Conservation (phyloP, 805 yeast species). For the Candida pseudoglaebosa region DNA sequence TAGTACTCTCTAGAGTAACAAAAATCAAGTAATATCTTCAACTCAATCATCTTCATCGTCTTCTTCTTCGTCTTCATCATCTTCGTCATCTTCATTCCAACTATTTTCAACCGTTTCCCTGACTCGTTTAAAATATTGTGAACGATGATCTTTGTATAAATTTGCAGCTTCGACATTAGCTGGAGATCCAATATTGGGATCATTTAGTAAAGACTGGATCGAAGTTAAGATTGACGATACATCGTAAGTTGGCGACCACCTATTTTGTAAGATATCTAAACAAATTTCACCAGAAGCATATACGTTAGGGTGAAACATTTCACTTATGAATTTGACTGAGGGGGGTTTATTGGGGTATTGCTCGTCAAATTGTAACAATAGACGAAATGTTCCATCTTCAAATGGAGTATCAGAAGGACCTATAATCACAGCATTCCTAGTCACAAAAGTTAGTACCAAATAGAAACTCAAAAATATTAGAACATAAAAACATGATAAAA, state of each 20-base stretch:
- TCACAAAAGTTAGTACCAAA: background rate
- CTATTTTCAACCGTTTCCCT: conserved; percentile 92
- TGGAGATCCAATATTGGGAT: conserved; percentile 94
- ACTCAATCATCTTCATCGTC: conserved; percentile 24
- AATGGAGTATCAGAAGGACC: conserved; percentile 98
- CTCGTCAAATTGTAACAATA: conserved; percentile 86
- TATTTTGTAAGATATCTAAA: conserved; percentile 89
- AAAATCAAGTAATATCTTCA: background rate
- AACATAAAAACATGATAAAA: too few relatives aligned
- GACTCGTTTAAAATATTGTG: conserved; percentile 87
- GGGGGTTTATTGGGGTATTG: conserved; percentile 98
- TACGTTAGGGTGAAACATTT: conserved; percentile 98
- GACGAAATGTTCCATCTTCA: conserved; percentile 94
- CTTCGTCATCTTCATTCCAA: conserved; percentile 79
- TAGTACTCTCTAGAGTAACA: background rate
- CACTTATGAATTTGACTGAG: conserved; percentile 80
- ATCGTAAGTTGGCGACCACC: conserved; percentile 99
- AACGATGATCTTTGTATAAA: conserved; percentile 88
- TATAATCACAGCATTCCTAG: conserved; percentile 91
- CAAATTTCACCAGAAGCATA: conserved; percentile 95
- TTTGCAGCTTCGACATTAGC: conserved; percentile 98
- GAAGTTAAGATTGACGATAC: conserved; percentile 94
- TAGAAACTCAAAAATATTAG: background rate
- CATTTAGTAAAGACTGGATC: conserved; percentile 86
- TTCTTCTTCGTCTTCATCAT: conserved; percentile 48